Evolutionary conservation across 2,329 filamentous ascomycete genomes (phyloP).

Genomic region (Escovopsis sp.): DNA sequence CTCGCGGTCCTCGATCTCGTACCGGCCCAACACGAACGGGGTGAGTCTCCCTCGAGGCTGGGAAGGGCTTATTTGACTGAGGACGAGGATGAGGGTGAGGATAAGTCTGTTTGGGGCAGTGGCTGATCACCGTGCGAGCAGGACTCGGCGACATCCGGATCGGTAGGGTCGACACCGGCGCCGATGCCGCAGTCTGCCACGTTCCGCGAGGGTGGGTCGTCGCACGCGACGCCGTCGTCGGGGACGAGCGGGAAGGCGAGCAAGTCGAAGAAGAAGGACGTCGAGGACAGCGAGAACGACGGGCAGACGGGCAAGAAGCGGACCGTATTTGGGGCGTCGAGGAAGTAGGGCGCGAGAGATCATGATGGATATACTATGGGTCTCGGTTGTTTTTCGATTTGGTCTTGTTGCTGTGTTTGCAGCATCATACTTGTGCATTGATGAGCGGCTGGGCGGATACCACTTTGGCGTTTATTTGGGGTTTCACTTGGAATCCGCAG

Average conservation of each 20-base stretch:
- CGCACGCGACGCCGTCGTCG: constrained; percentile 41
- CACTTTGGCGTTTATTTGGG: too few species aligned
- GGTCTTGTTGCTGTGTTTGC: neutral
- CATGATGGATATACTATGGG: neutral
- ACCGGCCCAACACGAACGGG: constrained; percentile 28
- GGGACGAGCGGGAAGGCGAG: constrained; percentile 30
- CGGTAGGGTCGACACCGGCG: constrained; percentile 22
- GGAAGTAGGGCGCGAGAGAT: constrained; percentile 26
- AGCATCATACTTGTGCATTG: too few species aligned
- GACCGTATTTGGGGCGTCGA: constrained; percentile 41
- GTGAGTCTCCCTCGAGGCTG: constrained; percentile 11
- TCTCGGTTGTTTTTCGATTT: neutral
- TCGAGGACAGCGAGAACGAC: constrained; percentile 46
- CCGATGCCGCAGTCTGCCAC: constrained; percentile 41
- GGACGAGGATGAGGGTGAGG: too few species aligned
- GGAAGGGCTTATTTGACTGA: neutral
- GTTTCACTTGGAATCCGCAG: too few species aligned
- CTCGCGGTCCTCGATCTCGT: constrained; percentile 48
- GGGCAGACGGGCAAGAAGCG: constrained; percentile 37
- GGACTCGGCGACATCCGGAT: constrained; percentile 30
- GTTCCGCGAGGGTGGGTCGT: constrained; percentile 35
- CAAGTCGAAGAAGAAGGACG: constrained; percentile 41
- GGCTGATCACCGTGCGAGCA: constrained; percentile 7
- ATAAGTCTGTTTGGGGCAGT: too few species aligned
- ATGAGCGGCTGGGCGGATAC: too few species aligned